Percentiles rank a stretch among this genome's conserved stretches.
phyloP scores from a whole-genome alignment of 257 asterid genomes.

The Fraxinus anomala region DNA sequence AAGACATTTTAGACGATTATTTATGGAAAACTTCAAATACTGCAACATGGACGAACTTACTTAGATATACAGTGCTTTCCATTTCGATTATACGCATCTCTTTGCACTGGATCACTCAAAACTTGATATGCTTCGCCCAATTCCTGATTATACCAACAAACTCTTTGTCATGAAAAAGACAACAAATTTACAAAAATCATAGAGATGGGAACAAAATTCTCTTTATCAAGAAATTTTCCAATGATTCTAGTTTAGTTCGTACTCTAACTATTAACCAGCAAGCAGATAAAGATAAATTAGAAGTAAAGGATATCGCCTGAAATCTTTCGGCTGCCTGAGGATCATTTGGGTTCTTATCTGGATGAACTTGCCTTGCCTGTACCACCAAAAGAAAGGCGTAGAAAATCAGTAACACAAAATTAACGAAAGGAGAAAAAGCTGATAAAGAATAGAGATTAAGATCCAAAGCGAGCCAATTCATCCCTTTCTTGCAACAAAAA shows the following conservation, averaged over 20 bases:
- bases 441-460: not conserved
- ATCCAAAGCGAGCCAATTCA: not conserved
- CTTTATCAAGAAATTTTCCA: not conserved
- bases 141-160: constrained; percentile 44
- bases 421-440: not conserved
- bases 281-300: not conserved
- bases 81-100: constrained; percentile 73
- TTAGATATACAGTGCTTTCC: constrained; percentile 75
- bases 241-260: not conserved
- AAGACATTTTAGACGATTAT: not conserved
- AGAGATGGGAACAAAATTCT: not conserved
- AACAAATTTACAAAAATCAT: not conserved
- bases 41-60: constrained; percentile 35
- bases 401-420: not conserved
- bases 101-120: constrained; percentile 77
- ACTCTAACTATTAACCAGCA: not conserved
- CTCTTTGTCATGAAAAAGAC: not conserved
- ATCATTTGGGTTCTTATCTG: constrained; percentile 84
- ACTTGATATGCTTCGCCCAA: constrained; percentile 94
- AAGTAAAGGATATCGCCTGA: constrained; percentile 52
- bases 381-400: constrained; percentile 4
- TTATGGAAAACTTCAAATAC: not conserved
- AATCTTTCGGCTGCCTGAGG: constrained; percentile 86
- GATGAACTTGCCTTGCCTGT: constrained; percentile 95
- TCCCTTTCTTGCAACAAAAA: not conserved